phyloP scores from a whole-genome alignment of 2,329 filamentous ascomycete species.

The Hymenoscyphus linearis region DNA sequence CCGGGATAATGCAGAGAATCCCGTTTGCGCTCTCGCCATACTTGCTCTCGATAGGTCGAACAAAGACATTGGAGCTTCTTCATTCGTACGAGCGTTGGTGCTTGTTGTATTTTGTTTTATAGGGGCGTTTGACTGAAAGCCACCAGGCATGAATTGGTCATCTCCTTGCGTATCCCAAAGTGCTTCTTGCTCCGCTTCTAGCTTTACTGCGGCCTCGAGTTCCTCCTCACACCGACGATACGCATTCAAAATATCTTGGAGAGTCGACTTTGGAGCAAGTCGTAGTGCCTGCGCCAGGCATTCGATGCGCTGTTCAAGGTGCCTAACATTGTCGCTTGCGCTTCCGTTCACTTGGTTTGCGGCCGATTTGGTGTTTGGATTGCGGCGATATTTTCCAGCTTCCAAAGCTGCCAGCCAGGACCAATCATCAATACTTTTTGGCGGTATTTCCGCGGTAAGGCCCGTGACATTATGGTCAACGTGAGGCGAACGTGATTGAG shows the following conservation, averaged over 20 bases:
- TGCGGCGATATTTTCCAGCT: constrained; percentile 62
- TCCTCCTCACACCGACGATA: constrained; percentile 77
- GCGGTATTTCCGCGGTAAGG: constrained; percentile 23
- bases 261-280: constrained; percentile 62
- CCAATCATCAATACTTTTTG: constrained; percentile 50
- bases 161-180: constrained; percentile 66
- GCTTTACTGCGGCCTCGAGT: constrained; percentile 58
- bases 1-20: constrained; percentile 47
- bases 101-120: constrained; percentile 31
- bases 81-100: constrained; percentile 33
- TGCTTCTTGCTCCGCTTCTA: constrained; percentile 63
- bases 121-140: constrained; percentile 38
- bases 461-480: constrained; percentile 19
- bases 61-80: constrained; percentile 59
- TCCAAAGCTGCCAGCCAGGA: constrained; percentile 75
- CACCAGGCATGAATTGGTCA: constrained; percentile 43
- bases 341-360: constrained; percentile 44
- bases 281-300: constrained; percentile 71
- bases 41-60: constrained; percentile 60
- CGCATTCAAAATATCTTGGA: constrained; percentile 69
- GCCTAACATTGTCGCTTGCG: constrained; percentile 58
- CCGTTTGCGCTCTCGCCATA: constrained; percentile 52
- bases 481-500: constrained; percentile 19
- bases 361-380: constrained; percentile 46
- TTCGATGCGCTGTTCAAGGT: constrained; percentile 76